Conservation (phyloP, 2,329 filamentous ascomycete species). For the Exophiala sideris region DNA sequence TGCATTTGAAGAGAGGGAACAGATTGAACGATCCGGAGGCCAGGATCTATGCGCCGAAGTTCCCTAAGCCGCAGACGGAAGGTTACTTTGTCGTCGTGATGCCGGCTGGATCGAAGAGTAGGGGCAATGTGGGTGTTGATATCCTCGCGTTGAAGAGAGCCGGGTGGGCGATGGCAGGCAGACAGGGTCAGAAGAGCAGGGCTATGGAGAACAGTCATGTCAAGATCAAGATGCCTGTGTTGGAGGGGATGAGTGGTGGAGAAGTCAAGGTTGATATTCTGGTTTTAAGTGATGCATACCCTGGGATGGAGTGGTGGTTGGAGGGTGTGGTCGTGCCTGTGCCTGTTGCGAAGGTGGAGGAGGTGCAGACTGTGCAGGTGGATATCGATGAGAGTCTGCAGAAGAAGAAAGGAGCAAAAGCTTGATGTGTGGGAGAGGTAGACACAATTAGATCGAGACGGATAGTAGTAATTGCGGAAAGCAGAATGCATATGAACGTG, state of each 20-base stretch:
- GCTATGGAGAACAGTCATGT: conserved; percentile 22
- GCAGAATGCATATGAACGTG: no score
- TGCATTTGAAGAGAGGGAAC: conserved; percentile 25
- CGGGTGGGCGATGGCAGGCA: conserved; percentile 58
- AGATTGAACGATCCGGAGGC: conserved; percentile 55
- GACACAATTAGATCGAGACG: not conserved
- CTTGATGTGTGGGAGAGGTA: no score
- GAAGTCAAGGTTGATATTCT: conserved; percentile 65
- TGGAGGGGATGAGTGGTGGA: conserved; percentile 28
- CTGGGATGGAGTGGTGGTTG: conserved; percentile 66
- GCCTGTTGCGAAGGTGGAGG: conserved; percentile 17
- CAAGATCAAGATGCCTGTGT: conserved; percentile 15
- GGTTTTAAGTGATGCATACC: conserved; percentile 83
- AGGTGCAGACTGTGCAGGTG: conserved; percentile 22
- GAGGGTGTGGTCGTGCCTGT: conserved; percentile 50
- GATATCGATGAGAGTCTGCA: conserved; percentile 24
- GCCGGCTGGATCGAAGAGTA: conserved; percentile 33
- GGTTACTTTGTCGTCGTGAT: conserved; percentile 85
- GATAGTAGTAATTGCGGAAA: not conserved
- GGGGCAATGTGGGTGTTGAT: conserved; percentile 57
- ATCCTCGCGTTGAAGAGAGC: conserved; percentile 82
- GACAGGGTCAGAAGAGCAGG: conserved; percentile 28
- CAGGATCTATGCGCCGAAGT: conserved; percentile 79
- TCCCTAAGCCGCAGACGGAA: conserved; percentile 92
- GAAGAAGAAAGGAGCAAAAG: conserved; percentile 18